Conservation (phyloP, 2,329 filamentous ascomycete genomes). For the Ramularia collo-cygni region DNA sequence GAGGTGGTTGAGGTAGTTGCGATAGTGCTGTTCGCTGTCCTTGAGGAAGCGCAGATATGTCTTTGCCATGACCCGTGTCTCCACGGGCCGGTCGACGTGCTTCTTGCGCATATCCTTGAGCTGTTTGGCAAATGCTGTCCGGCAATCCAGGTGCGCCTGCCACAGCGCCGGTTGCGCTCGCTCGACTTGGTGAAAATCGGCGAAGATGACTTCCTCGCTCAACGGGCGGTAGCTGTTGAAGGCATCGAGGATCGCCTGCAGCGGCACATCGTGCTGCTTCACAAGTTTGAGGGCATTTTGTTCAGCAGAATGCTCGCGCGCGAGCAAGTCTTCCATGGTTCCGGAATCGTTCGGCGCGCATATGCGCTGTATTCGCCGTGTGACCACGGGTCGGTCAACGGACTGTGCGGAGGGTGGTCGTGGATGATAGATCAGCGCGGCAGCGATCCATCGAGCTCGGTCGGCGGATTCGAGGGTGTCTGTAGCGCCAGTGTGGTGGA, state of each 20-base stretch:
- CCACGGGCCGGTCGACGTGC: slow-evolving; percentile 49
- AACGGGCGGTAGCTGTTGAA: slow-evolving; percentile 53
- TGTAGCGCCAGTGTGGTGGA: not conserved
- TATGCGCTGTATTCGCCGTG: slow-evolving; percentile 16
- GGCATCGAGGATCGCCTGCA: slow-evolving; percentile 19
- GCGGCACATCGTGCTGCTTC: slow-evolving; percentile 19
- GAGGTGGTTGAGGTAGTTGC: slow-evolving; percentile 72
- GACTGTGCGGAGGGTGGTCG: not conserved
- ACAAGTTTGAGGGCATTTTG: slow-evolving; percentile 23
- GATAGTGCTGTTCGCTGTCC: slow-evolving; percentile 81
- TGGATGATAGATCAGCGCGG: slow-evolving; percentile 23
- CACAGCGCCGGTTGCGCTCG: slow-evolving; percentile 68
- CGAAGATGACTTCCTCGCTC: slow-evolving; percentile 65
- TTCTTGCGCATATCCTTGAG: slow-evolving; percentile 47
- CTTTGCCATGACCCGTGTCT: slow-evolving; percentile 72
- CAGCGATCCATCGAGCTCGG: slow-evolving; percentile 48
- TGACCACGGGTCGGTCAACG: slow-evolving; percentile 11
- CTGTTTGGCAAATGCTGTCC: slow-evolving; percentile 67
- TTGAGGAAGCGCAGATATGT: slow-evolving; percentile 80
- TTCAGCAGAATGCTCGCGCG: slow-evolving; percentile 23
- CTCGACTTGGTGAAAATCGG: slow-evolving; percentile 60
- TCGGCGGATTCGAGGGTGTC: slow-evolving; percentile 7
- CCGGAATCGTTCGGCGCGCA: slow-evolving; percentile 18
- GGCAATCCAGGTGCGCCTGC: slow-evolving; percentile 70
- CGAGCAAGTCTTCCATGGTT: slow-evolving; percentile 30